Percentiles rank a stretch among this genome's conserved stretches.
Conservation (phyloP, 148 eudicot genomes). For the Euryodendron excelsum region DNA sequence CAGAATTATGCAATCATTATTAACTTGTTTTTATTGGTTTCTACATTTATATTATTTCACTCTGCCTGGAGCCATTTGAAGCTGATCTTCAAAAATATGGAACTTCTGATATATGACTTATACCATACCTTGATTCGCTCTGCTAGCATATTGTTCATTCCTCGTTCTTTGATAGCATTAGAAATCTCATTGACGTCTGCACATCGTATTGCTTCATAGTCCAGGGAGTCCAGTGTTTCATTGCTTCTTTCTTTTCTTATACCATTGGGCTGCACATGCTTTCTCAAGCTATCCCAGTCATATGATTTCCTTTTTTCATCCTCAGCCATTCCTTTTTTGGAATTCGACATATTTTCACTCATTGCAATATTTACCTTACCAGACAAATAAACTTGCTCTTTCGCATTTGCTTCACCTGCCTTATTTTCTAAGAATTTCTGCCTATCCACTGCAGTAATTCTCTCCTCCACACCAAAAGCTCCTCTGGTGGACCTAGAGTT, state of each 20-base stretch:
- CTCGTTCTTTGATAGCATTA: conserved; percentile 49
- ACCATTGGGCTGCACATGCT: conserved; percentile 31
- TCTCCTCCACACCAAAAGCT: conserved; percentile 4
- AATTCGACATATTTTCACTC: conserved; percentile 19
- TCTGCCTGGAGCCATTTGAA: neutral
- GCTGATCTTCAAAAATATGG: neutral
- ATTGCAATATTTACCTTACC: conserved; percentile 18
- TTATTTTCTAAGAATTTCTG: conserved; percentile 10
- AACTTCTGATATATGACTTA: neutral
- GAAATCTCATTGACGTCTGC: conserved; percentile 50
- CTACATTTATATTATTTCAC: neutral
- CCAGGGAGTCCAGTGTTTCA: conserved; percentile 41
- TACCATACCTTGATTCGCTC: conserved; percentile 50
- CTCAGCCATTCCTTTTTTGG: conserved; percentile 38
- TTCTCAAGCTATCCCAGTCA: conserved; percentile 71
- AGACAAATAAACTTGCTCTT: conserved; percentile 22
- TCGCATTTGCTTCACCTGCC: conserved; percentile 21
- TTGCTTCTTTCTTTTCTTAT: conserved; percentile 33
- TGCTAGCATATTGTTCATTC: conserved; percentile 64
- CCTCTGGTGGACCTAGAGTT: conserved; percentile 7
- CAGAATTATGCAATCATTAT: conserved; percentile 2
- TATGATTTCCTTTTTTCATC: conserved; percentile 31
- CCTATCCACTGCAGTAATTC: conserved; percentile 15
- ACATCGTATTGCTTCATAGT: conserved; percentile 51
- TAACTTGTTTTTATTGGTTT: neutral